Evolutionary conservation across 352 stramenopile genomes (phyloP).

Genomic region (Phytophthora pini): DNA sequence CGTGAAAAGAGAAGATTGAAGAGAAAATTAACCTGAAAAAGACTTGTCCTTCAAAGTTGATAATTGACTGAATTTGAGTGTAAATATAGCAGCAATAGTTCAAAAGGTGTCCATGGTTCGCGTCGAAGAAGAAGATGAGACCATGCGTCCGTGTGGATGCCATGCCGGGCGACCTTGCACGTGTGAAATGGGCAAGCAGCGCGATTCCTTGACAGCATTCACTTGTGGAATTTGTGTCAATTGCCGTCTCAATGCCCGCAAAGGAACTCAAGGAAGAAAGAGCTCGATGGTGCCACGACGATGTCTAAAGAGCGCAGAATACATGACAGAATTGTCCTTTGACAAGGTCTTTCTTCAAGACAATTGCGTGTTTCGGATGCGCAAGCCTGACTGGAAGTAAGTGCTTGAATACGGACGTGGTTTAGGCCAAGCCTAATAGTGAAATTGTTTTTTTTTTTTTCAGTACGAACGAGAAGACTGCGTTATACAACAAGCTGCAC

Average conservation of each 20-base stretch:
- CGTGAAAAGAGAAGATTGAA: too few relatives aligned
- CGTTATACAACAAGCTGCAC: conserved; percentile 61
- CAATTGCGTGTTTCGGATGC: conserved; percentile 59
- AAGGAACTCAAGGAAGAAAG: conserved; percentile 21
- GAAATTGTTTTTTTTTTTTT: background rate
- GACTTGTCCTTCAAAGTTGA: too few relatives aligned
- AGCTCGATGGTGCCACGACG: conserved; percentile 27
- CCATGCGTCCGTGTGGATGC: conserved; percentile 71
- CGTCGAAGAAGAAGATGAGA: conserved; percentile 39
- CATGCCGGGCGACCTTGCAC: conserved; percentile 62
- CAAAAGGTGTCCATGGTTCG: conserved; percentile 33
- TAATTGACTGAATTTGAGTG: too few relatives aligned
- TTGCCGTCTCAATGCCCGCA: conserved; percentile 60
- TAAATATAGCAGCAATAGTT: conserved; percentile 2
- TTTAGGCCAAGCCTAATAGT: too few relatives aligned
- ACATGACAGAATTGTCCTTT: conserved; percentile 43
- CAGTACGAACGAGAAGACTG: conserved; percentile 52
- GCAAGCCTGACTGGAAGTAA: conserved; percentile 69
- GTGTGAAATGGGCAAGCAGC: conserved; percentile 53
- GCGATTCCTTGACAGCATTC: conserved; percentile 8
- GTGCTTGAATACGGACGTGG: conserved; percentile 8
- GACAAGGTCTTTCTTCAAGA: conserved; percentile 47
- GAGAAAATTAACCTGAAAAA: too few relatives aligned
- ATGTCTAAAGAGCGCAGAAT: conserved; percentile 61
- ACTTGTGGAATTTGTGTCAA: conserved; percentile 65